Percentiles rank a stretch among this genome's conserved stretches.
Conservation (phyloP, 1,284 basidiomycete species). For the Tilletia setariae region DNA sequence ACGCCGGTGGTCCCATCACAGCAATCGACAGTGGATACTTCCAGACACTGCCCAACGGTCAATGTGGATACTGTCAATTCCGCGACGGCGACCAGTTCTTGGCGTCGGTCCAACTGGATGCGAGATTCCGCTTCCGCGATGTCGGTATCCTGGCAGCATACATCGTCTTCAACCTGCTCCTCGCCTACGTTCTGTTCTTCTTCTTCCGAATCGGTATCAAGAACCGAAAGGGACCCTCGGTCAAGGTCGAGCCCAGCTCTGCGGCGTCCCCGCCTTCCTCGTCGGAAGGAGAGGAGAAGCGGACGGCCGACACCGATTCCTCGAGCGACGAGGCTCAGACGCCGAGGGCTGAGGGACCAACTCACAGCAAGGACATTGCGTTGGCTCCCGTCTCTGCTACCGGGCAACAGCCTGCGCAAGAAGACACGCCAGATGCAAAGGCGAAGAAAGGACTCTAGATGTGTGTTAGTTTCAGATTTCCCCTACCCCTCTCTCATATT, state of each 20-base stretch:
- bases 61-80: slow-evolving; percentile 56
- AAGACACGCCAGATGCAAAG: slow-evolving; percentile 5
- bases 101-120: slow-evolving; percentile 36
- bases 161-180: slow-evolving; percentile 62
- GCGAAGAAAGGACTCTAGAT: neutral
- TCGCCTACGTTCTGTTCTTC: slow-evolving; percentile 38
- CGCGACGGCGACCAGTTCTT: slow-evolving; percentile 64
- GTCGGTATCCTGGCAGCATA: slow-evolving; percentile 63
- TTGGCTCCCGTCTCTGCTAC: neutral
- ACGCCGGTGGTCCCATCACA: slow-evolving; percentile 19
- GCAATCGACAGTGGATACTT: slow-evolving; percentile 34
- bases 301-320: neutral
- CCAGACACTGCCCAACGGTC: slow-evolving; percentile 42
- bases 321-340: no score
- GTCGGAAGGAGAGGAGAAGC: neutral
- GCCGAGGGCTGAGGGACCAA: neutral
- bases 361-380: neutral
- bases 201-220: slow-evolving; percentile 22
- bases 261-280: neutral
- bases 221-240: slow-evolving; percentile 5
- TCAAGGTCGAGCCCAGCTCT: neutral
- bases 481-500: no score
- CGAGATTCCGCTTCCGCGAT: slow-evolving; percentile 33
- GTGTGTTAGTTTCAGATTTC: no score
- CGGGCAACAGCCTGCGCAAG: neutral